These are phyloP conservation scores for Sonneratia caseolaris DNA, from an alignment of 345 rosid genomes.

Conservation along the genomic window DNA sequence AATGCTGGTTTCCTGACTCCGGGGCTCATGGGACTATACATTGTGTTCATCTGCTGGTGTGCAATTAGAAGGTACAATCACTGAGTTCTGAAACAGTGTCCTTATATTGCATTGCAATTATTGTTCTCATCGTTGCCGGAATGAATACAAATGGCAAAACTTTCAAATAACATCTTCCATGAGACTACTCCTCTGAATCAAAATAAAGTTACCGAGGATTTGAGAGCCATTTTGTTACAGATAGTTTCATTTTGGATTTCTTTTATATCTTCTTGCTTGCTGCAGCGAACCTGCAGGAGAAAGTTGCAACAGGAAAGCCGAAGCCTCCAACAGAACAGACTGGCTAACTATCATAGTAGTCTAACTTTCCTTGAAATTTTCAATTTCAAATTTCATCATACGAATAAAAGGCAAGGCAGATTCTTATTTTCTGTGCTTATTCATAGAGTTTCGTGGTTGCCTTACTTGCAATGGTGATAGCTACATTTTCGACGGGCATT, in stretches of 20 bases:
- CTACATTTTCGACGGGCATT: constrained; percentile 92
- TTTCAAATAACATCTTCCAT: too few species aligned
- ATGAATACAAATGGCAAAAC: too few species aligned
- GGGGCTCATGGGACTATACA: constrained; percentile 93
- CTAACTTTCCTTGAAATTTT: background rate
- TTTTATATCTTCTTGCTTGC: constrained; percentile 6
- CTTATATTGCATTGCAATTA: too few species aligned
- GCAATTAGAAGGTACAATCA: constrained; percentile 69
- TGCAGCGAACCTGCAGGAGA: constrained; percentile 90
- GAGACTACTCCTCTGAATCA: too few species aligned
- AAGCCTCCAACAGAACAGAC: constrained; percentile 69
- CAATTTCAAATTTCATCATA: background rate
- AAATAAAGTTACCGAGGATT: too few species aligned
- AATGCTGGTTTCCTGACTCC: constrained; percentile 76
- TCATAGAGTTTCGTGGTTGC: constrained; percentile 83
- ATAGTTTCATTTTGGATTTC: background rate
- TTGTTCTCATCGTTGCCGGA: too few species aligned
- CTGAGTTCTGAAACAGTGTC: background rate
- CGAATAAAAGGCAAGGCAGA: background rate
- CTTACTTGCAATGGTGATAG: constrained; percentile 73
- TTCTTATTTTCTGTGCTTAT: background rate
- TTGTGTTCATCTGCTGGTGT: constrained; percentile 90
- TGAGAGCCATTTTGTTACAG: too few species aligned
- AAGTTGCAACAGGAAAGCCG: constrained; percentile 77
- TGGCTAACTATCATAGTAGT: constrained; percentile 95